phyloP scores from a whole-genome alignment of 2,329 filamentous ascomycete genomes.

The Fusarium tanahbumbuense region DNA sequence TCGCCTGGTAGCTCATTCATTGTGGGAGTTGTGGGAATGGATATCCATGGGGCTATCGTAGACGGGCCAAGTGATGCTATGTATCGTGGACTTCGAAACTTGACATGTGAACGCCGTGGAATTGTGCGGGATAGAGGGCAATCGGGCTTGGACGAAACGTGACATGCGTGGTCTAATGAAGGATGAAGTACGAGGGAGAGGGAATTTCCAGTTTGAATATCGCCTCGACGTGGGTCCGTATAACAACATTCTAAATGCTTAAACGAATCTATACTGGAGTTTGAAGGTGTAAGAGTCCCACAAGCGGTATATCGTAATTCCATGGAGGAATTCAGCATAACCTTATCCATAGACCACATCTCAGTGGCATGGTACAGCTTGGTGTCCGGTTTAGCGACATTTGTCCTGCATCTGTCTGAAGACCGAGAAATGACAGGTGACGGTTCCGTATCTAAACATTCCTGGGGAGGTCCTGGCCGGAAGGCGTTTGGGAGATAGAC shows the following conservation, averaged over 20 bases:
- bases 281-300: not conserved
- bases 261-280: not conserved
- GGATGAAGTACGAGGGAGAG: not conserved
- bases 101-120: accelerated
- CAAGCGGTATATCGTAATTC: not conserved
- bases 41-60: not conserved
- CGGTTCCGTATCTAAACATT: not conserved
- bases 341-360: not conserved
- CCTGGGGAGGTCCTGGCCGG: not conserved
- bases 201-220: not conserved
- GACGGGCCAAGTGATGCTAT: not conserved
- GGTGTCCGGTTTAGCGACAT: no score
- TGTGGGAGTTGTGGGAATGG: not conserved
- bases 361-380: not conserved
- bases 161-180: not conserved
- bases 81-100: not conserved
- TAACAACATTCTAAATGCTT: not conserved
- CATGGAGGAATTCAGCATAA: not conserved
- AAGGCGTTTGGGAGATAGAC: no score
- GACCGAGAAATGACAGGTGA: not conserved
- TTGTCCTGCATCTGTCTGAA: not conserved
- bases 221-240: not conserved
- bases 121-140: not conserved
- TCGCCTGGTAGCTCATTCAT: not conserved
- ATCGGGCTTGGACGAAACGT: not conserved